A percentile compares a stretch with the other conserved stretches of the same genome.
Conservation (phyloP, 805 yeast species). For the Pichia eremophila region DNA sequence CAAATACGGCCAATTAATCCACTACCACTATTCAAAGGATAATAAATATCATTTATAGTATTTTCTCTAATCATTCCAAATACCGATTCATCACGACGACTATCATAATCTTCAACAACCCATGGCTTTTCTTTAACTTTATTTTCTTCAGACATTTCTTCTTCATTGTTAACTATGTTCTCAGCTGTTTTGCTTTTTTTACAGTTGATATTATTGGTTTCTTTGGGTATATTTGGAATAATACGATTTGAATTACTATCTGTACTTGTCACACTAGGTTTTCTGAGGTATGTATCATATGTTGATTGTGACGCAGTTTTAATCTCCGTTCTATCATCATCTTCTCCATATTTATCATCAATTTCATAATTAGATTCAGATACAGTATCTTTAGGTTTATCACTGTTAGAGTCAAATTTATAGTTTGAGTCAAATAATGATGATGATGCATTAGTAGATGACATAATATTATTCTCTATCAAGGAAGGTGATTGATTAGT, state of each 20-base stretch:
- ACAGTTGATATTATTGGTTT: too few relatives aligned
- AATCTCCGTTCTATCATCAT: neutral
- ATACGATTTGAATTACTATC: too few relatives aligned
- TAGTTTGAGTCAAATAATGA: neutral
- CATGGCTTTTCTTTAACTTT: slow-evolving; percentile 28
- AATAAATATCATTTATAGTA: slow-evolving; percentile 4
- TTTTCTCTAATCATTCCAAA: slow-evolving; percentile 35
- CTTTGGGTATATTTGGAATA: too few relatives aligned
- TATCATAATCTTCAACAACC: slow-evolving; percentile 49
- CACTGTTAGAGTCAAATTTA: neutral
- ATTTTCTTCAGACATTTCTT: neutral
- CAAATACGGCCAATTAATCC: slow-evolving; percentile 5
- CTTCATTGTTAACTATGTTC: neutral
- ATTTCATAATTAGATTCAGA: neutral
- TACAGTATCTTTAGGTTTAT: neutral
- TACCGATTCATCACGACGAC: slow-evolving; percentile 41
- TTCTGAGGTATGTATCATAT: too few relatives aligned
- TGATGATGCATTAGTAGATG: neutral
- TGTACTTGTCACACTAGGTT: too few relatives aligned
- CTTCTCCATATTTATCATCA: neutral
- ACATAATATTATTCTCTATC: neutral
- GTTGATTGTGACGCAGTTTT: too few relatives aligned
- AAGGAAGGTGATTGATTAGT: neutral
- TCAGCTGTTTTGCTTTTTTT: too few relatives aligned
- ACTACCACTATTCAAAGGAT: slow-evolving; percentile 1